phyloP scores from a whole-genome alignment of 495 filamentous ascomycete genomes.

The Penicillium steckii region DNA sequence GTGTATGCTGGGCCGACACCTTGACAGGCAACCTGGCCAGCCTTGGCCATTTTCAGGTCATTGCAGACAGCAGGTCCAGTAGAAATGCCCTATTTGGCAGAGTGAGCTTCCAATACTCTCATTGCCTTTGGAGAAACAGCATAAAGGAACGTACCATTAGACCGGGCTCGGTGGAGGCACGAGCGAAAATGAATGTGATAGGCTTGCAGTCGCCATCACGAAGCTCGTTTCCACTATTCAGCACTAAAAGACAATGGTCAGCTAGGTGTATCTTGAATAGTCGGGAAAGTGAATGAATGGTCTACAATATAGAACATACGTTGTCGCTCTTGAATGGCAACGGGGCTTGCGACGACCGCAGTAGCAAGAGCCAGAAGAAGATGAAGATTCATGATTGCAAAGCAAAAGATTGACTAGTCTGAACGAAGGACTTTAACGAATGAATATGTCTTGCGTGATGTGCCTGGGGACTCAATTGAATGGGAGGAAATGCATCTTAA shows the following conservation, averaged over 20 bases:
- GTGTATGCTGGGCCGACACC: slow-evolving; percentile 36
- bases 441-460: too few relatives aligned
- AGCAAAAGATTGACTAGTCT: not conserved
- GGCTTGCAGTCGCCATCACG: slow-evolving; percentile 42
- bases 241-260: slow-evolving; percentile 1
- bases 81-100: slow-evolving; percentile 32
- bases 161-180: slow-evolving; percentile 41
- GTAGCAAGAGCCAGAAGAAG: slow-evolving; percentile 9
- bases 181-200: slow-evolving; percentile 54
- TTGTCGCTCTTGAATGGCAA: slow-evolving; percentile 13
- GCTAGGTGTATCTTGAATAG: not conserved
- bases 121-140: not conserved
- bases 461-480: too few relatives aligned
- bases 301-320: too few relatives aligned
- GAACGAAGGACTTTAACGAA: not conserved
- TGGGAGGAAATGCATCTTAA: too few relatives aligned
- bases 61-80: slow-evolving; percentile 42
- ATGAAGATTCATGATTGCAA: slow-evolving; percentile 6
- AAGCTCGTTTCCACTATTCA: slow-evolving; percentile 39
- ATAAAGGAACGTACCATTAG: slow-evolving; percentile 8
- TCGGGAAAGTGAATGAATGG: too few relatives aligned
- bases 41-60: slow-evolving; percentile 26
- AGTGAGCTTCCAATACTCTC: not conserved
- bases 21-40: slow-evolving; percentile 35
- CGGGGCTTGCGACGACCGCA: slow-evolving; percentile 13